A percentile compares a stretch with the other conserved stretches of the same genome.
phyloP scores from a whole-genome alignment of 148 eudicot genomes.

The Nepenthes mirabilis region DNA sequence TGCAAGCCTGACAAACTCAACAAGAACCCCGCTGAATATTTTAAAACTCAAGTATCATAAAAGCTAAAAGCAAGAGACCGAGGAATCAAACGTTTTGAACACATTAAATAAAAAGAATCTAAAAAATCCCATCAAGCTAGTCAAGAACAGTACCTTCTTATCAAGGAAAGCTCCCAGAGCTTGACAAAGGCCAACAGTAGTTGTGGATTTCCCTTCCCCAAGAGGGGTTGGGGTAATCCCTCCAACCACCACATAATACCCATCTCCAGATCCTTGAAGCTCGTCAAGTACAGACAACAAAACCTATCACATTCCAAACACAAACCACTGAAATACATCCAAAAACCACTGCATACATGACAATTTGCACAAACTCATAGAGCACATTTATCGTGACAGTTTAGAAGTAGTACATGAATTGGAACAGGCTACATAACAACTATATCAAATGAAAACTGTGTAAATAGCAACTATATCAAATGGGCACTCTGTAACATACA shows the following conservation, averaged over 20 bases:
- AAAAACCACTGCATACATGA: slow-evolving; percentile 2
- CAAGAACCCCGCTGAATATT: too few relatives aligned
- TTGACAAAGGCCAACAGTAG: slow-evolving; percentile 96
- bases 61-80: too few relatives aligned
- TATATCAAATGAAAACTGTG: too few relatives aligned
- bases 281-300: slow-evolving; percentile 75
- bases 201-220: slow-evolving; percentile 98
- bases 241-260: slow-evolving; percentile 95
- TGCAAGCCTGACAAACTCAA: too few relatives aligned
- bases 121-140: neutral
- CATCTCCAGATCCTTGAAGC: slow-evolving; percentile 49
- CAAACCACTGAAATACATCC: slow-evolving; percentile 2
- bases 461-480: too few relatives aligned
- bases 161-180: slow-evolving; percentile 94
- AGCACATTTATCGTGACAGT: neutral
- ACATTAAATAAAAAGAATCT: neutral
- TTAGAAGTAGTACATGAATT: neutral
- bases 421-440: too few relatives aligned
- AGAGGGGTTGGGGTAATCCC: slow-evolving; percentile 98
- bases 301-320: slow-evolving; percentile 34
- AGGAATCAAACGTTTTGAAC: neutral
- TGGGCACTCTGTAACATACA: too few relatives aligned
- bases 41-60: too few relatives aligned
- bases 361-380: neutral
- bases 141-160: slow-evolving; percentile 52